These are phyloP conservation scores for Boletellus ananiceps DNA, from an alignment of 768 basidiomycete genomes.

Conservation along the genomic window DNA sequence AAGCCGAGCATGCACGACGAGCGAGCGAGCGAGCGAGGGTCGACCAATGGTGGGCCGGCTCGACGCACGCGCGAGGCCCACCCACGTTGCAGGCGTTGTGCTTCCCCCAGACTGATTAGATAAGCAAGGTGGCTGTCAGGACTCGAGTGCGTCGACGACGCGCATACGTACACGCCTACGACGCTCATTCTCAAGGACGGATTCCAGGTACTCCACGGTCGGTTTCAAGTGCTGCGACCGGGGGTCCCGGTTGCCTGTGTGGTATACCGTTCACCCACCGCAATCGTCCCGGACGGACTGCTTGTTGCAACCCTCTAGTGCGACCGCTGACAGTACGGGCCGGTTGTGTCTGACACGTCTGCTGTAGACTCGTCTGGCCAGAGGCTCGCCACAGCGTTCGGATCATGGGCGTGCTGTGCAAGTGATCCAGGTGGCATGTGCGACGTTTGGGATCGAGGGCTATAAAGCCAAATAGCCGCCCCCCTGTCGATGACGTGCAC, in stretches of 20 bases:
- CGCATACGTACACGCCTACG: not conserved
- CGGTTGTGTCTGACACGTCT: no score
- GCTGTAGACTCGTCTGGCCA: no score
- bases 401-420: not conserved
- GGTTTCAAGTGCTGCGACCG: not conserved
- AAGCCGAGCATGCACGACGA: not conserved
- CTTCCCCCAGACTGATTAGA: not conserved
- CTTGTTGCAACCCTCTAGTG: no score
- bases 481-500: conserved; percentile 2
- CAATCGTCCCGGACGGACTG: not conserved
- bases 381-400: not conserved
- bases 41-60: not conserved
- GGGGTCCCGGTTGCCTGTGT: not conserved
- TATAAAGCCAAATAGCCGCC: not conserved
- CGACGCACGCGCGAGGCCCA: conserved; percentile 3
- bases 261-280: not conserved
- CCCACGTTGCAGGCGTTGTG: not conserved
- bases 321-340: no score
- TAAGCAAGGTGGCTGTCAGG: not conserved
- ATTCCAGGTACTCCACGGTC: no score
- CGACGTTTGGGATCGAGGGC: not conserved
- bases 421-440: not conserved
- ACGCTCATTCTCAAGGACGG: no score
- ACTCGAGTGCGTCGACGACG: conserved; percentile 1
- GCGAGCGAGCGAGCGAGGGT: not conserved